phyloP scores from a whole-genome alignment of 1,139 yeast genomes.

The Zhuliangozyma blackwelliae region DNA sequence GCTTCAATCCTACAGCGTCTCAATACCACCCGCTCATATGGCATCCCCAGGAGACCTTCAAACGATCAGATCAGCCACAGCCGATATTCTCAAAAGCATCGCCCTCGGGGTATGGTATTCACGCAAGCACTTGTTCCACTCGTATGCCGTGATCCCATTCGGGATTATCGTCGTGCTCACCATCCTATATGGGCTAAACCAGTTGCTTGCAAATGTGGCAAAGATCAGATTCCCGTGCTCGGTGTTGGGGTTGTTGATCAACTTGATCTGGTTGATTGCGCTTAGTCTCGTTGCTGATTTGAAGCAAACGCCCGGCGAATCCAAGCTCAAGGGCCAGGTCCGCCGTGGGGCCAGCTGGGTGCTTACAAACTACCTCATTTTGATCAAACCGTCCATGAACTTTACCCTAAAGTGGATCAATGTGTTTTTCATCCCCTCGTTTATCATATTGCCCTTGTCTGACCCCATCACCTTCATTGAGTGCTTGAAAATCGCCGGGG shows the following conservation, averaged over 20 bases:
- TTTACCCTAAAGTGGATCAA: conserved; percentile 75
- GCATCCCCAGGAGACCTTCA: no score
- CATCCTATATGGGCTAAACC: conserved; percentile 62
- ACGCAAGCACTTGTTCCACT: conserved; percentile 25
- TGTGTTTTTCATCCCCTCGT: conserved; percentile 73
- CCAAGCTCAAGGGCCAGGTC: conserved; percentile 10
- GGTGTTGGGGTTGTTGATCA: conserved; percentile 68
- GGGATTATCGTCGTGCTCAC: conserved; percentile 31
- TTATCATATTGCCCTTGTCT: conserved; percentile 65
- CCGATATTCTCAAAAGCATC: not conserved
- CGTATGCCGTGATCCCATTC: conserved; percentile 33
- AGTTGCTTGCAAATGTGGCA: conserved; percentile 43
- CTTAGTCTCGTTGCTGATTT: conserved; percentile 19
- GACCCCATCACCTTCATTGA: conserved; percentile 61
- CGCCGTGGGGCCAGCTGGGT: conserved; percentile 29
- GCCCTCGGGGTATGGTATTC: conserved; percentile 26
- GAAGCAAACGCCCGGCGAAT: conserved; percentile 3
- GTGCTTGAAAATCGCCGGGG: conserved; percentile 70
- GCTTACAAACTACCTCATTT: conserved; percentile 39
- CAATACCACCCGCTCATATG: no score
- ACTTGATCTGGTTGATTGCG: conserved; percentile 46
- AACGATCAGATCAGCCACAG: no score
- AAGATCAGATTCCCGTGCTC: conserved; percentile 68
- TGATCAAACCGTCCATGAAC: conserved; percentile 62
- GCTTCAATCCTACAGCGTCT: no score